Evolutionary conservation across 306 rosid species (phyloP), one percentile per base, ranked within the genome.

Genomic region (Geum urbanum): DNA sequence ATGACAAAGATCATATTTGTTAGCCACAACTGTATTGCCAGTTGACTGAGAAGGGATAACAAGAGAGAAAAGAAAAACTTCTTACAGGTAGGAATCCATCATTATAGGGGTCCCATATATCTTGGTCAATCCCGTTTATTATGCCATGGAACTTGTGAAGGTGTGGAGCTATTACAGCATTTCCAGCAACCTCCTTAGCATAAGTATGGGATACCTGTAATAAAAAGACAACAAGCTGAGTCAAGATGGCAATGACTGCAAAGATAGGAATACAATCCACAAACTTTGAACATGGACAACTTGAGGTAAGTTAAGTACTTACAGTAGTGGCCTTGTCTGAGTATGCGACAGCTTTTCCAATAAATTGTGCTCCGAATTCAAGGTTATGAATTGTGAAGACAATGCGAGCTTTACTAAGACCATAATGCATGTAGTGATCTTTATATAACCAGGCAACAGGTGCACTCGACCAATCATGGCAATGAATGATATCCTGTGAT

Each of bases 391-490:
- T 91, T 41, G 99, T 95, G 81, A 95, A 95, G 73, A 95, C 91
- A 66, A 89, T 76, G 51, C 83, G 87, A 54, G 99, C 88, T 66
- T 89, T 91, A 61, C 88, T 79, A 75, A 89, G 99, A 62, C 99
- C 97, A 73, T 89, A 86, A 65, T 89, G 86, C 79, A 51, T 40
- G 70, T 95, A 95, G 18, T 83, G 85, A 47, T 95, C 99, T 81
- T 91, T 95, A 80, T 81, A 95, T 77, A 95, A 73, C 99, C 99
- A 87, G n/a, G 99, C 77, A 83, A 91, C 95, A 8, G 97, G 96
- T 19, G 99, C 99, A 74, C 95, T 95, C 1, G 97, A 84, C 99
- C 99, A 95, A 87, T 95, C 99, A 80, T 95, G 99, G 82, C 99
- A 95, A 73, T 95, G 99, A 76, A 95, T 86, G 73, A 95, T 87